Evolutionary conservation across 768 basidiomycete species (phyloP).

Genomic region (Lactarius vividus): DNA sequence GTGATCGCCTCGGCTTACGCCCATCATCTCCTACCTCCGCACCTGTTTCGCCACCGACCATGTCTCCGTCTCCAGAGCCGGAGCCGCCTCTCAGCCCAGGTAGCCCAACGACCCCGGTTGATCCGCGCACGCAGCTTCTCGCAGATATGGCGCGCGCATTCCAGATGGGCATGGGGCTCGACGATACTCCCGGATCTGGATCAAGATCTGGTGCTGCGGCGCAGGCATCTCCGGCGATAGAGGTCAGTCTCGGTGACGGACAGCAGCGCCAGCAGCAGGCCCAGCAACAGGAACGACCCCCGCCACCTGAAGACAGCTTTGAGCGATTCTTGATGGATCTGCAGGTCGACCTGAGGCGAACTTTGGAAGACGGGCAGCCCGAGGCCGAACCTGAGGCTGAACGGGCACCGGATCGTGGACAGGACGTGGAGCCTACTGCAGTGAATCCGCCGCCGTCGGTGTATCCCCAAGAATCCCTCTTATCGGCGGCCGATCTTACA

Average conservation of each 20-base stretch:
- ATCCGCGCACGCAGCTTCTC: slow-evolving; percentile 64
- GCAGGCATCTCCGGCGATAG: slow-evolving; percentile 2
- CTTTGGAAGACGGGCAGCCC: slow-evolving; percentile 41
- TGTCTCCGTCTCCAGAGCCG: slow-evolving; percentile 10
- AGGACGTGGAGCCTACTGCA: not conserved
- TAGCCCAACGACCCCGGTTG: slow-evolving; percentile 30
- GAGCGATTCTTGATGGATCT: slow-evolving; percentile 79
- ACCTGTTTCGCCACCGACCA: not conserved
- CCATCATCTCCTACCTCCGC: slow-evolving; percentile 3
- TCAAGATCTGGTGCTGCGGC: not conserved
- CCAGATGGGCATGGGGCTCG: slow-evolving; percentile 56
- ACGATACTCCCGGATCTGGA: slow-evolving; percentile 10
- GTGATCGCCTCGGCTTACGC: slow-evolving; percentile 60
- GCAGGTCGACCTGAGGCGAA: slow-evolving; percentile 66
- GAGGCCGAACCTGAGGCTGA: slow-evolving; percentile 1
- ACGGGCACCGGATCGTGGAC: not conserved
- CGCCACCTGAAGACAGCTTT: slow-evolving; percentile 64
- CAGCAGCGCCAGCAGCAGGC: slow-evolving; percentile 9
- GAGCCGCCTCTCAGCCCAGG: slow-evolving; percentile 7
- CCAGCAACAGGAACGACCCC: slow-evolving; percentile 23
- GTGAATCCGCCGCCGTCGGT: not conserved
- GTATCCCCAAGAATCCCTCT: slow-evolving; percentile 15
- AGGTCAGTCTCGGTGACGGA: slow-evolving; percentile 12
- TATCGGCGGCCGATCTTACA: not conserved
- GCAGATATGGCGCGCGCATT: slow-evolving; percentile 82